Evolutionary conservation across 208 protist genomes (phyloP).

Genomic region (Leishmania amazonensis): DNA sequence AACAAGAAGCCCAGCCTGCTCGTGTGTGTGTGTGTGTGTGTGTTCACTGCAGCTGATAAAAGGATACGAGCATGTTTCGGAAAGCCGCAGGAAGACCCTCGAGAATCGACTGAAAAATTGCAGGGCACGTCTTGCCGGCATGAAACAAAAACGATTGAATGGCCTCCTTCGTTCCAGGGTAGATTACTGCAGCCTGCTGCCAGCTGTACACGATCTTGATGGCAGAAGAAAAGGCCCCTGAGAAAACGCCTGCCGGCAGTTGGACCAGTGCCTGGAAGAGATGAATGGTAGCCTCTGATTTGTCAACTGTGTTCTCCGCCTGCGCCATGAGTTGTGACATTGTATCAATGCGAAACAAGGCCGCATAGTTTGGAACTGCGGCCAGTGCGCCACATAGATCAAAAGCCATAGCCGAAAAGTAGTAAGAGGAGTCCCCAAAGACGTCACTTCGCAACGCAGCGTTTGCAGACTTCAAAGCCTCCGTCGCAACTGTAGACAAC

Average conservation of each 20-base stretch:
- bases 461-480: constrained; percentile 48
- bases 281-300: constrained; percentile 77
- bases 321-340: constrained; percentile 63
- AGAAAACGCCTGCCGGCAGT: constrained; percentile 35
- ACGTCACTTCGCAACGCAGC: constrained; percentile 69
- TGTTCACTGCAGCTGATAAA: constrained; percentile 20
- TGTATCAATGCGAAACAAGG: constrained; percentile 47
- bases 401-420: constrained; percentile 74
- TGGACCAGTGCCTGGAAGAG: constrained; percentile 52
- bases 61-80: constrained; percentile 25
- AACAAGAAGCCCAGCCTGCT: neutral
- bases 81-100: constrained; percentile 20
- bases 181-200: constrained; percentile 34
- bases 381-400: constrained; percentile 57
- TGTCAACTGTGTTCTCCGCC: constrained; percentile 59
- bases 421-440: constrained; percentile 62
- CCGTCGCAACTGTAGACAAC: constrained; percentile 13
- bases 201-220: constrained; percentile 79
- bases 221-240: constrained; percentile 34
- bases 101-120: constrained; percentile 24
- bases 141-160: constrained; percentile 30
- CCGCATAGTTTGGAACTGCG: constrained; percentile 30
- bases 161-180: constrained; percentile 28
- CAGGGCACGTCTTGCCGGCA: constrained; percentile 21
- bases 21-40: constrained; percentile 6